Conservation (phyloP, 2,329 filamentous ascomycete genomes). For the Elsinoe australis region DNA sequence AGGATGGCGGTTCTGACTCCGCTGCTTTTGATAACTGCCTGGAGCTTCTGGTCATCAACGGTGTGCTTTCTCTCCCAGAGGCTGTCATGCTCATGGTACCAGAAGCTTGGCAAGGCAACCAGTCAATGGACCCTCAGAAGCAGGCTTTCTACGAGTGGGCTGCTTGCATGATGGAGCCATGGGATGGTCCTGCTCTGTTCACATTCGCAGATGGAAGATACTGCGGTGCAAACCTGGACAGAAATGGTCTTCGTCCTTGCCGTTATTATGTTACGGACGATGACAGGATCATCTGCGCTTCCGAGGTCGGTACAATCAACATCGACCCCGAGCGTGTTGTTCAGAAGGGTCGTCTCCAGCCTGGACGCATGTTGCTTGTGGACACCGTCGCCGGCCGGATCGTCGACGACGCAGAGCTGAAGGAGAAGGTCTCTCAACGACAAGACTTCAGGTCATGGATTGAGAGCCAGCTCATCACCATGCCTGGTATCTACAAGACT, state of each 20-base stretch:
- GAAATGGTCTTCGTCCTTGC: constrained; percentile 90
- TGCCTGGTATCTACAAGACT: constrained; percentile 65
- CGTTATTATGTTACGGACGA: constrained; percentile 96
- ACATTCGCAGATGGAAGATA: constrained; percentile 95
- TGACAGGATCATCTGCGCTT: constrained; percentile 93
- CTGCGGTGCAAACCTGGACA: constrained; percentile 92
- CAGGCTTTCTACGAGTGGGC: constrained; percentile 98
- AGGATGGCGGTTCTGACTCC: constrained; percentile 93
- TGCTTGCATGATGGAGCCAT: constrained; percentile 97
- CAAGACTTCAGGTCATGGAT: constrained; percentile 86
- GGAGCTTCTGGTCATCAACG: constrained; percentile 88
- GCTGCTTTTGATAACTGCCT: constrained; percentile 96
- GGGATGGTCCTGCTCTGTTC: constrained; percentile 94
- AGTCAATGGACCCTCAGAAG: constrained; percentile 86
- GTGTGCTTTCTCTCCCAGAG: constrained; percentile 87
- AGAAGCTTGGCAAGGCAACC: constrained; percentile 94
- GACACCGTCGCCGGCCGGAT: constrained; percentile 86
- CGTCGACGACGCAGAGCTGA: constrained; percentile 88
- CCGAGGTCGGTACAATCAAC: constrained; percentile 86
- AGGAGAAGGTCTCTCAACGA: constrained; percentile 76
- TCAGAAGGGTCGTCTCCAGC: constrained; percentile 88
- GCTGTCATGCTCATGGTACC: constrained; percentile 98
- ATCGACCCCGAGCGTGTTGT: constrained; percentile 85
- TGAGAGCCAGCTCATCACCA: constrained; percentile 72
- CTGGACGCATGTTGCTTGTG: constrained; percentile 91